Evolutionary conservation across 2,329 filamentous ascomycete genomes (phyloP), one percentile per base, ranked within the genome.

Genomic region (Rhinocladiella similis): DNA sequence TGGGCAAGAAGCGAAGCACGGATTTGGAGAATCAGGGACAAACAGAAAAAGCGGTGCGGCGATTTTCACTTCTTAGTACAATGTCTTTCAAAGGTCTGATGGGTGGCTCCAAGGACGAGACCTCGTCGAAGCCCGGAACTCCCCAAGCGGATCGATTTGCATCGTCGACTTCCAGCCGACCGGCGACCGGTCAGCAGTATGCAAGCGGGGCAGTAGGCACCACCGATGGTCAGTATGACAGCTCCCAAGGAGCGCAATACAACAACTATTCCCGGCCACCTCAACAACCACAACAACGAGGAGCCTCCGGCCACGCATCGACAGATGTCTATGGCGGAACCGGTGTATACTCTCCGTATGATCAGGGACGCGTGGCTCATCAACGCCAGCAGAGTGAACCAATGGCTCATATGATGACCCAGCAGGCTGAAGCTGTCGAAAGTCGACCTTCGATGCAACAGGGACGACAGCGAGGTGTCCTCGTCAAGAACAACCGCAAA

Each of bases 401-500:
- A 7, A 56, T 68, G 16, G 57, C 57, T 22, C 57, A 63, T 12
- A 56, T 64, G 48, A 51, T 61, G 50, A 27, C 47, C 14, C 66
- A 60, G 29, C 75, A 75, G 64, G 71, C 83, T 79, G 68, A 80
- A 12, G 43, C 18, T n/a, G 20, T 18, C 64, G 35, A 62, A 25
- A 45, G 56, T 51, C 71, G 72, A 54, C 72, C 72, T 54, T 78
- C 76, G 20, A 72, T 73, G 63, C 73, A 77, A 59, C 69, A 70
- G 56, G 69, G 69, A 48, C 73, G 72, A 50, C 64, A 53, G 70
- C 58, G 79, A 69, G 84, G 82, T 33, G 84, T 90, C 10, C 76
- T 94, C 45, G 89, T 94, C 67, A 96, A 96, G 76, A 88, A 86
- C 71, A 91, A 93, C 73, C 85, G 91, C 55, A 86, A 84, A 63